phyloP scores from a whole-genome alignment of 2,329 filamentous ascomycete genomes.

The Colletotrichum noveboracense region DNA sequence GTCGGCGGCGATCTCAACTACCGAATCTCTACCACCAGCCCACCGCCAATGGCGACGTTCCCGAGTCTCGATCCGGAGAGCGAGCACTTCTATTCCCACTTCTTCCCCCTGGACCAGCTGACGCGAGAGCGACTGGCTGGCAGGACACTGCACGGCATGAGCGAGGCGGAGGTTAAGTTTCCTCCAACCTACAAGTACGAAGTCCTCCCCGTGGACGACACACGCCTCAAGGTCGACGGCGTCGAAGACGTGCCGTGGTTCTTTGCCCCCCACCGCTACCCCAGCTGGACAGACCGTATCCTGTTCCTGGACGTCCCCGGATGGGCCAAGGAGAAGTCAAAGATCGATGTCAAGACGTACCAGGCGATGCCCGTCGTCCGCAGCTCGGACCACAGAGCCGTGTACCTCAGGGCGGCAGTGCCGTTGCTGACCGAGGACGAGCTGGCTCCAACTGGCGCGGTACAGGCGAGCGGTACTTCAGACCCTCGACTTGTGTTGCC shows the following conservation, averaged over 20 bases:
- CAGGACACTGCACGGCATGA: slow-evolving; percentile 77
- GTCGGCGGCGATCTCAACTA: slow-evolving; percentile 95
- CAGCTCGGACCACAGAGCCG: slow-evolving; percentile 88
- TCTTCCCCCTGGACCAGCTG: slow-evolving; percentile 81
- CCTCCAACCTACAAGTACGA: slow-evolving; percentile 95
- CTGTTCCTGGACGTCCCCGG: slow-evolving; percentile 72
- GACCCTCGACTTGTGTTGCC: slow-evolving; percentile 54
- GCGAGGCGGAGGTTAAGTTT: slow-evolving; percentile 77
- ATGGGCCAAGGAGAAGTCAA: slow-evolving; percentile 47
- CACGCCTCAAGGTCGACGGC: slow-evolving; percentile 21
- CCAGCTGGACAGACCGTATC: slow-evolving; percentile 92
- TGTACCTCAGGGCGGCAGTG: slow-evolving; percentile 73
- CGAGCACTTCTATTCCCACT: slow-evolving; percentile 65
- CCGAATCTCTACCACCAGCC: slow-evolving; percentile 74
- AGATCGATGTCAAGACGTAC: slow-evolving; percentile 68
- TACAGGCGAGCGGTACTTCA: background rate
- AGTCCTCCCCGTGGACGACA: slow-evolving; percentile 40
- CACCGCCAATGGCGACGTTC: slow-evolving; percentile 66
- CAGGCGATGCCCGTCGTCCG: slow-evolving; percentile 76
- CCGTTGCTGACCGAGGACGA: slow-evolving; percentile 57
- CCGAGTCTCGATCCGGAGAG: slow-evolving; percentile 64
- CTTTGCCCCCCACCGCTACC: slow-evolving; percentile 85
- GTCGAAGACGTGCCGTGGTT: slow-evolving; percentile 58
- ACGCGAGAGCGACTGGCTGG: slow-evolving; percentile 71
- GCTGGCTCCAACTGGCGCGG: slow-evolving; percentile 39